phyloP scores from a whole-genome alignment of 2,329 filamentous ascomycete species.

The Penicillium sp. region DNA sequence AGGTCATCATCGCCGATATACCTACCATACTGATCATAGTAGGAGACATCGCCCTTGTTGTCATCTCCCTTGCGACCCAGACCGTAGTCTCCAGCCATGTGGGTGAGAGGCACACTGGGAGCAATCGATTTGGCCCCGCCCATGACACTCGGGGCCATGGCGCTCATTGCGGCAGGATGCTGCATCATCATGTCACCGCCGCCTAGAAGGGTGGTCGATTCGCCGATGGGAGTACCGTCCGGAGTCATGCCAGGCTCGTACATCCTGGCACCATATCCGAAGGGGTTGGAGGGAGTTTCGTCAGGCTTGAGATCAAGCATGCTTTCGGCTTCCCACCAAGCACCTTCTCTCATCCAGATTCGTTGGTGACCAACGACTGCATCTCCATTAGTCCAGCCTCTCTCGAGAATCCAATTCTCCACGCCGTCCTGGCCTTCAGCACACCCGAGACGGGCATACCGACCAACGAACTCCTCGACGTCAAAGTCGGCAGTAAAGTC shows the following conservation, averaged over 20 bases:
- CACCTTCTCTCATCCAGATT: conserved; percentile 90
- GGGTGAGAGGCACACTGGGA: conserved; percentile 55
- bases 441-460: conserved; percentile 84
- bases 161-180: conserved; percentile 44
- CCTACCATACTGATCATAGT: conserved; percentile 72
- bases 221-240: conserved; percentile 59
- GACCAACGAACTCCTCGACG: conserved; percentile 82
- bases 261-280: conserved; percentile 60
- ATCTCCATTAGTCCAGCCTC: conserved; percentile 98
- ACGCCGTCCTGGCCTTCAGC: conserved; percentile 89
- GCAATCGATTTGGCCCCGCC: conserved; percentile 59
- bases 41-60: conserved; percentile 68
- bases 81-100: conserved; percentile 78
- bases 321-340: conserved; percentile 97
- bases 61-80: conserved; percentile 85
- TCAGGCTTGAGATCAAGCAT: conserved; percentile 88
- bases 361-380: conserved; percentile 88
- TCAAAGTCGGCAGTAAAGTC: conserved; percentile 98
- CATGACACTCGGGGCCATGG: conserved; percentile 53
- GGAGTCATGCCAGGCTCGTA: conserved; percentile 76
- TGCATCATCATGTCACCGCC: conserved; percentile 70
- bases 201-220: conserved; percentile 65
- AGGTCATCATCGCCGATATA: conserved; percentile 73
- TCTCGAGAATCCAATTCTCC: conserved; percentile 89
- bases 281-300: conserved; percentile 51